A percentile compares a stretch with the other conserved stretches of the same genome.
phyloP scores from a whole-genome alignment of 2,329 filamentous ascomycete species.

The Arthroderma sp. region DNA sequence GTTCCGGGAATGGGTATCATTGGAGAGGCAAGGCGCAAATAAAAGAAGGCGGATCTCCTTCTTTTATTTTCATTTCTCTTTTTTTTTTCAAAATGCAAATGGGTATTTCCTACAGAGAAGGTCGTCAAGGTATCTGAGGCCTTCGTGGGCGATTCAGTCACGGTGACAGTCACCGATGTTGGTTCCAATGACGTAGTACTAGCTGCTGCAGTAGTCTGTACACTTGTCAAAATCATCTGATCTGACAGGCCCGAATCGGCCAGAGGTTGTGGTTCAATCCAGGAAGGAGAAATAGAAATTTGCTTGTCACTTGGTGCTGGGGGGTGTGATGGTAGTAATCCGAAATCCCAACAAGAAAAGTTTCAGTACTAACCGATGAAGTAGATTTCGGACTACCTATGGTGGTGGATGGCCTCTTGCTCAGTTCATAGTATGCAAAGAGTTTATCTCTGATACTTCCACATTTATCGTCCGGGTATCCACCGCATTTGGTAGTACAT shows the following conservation, averaged over 20 bases:
- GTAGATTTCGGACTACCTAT: conserved; percentile 9
- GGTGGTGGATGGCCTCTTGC: conserved; percentile 18
- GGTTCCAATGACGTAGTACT: neutral
- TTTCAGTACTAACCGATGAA: conserved; percentile 9
- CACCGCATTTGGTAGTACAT: conserved; percentile 32
- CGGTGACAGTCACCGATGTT: conserved; percentile 4
- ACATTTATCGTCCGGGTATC: conserved; percentile 35
- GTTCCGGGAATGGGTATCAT: neutral
- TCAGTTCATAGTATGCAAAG: conserved; percentile 31
- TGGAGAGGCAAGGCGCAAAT: conserved; percentile 1
- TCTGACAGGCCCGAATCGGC: neutral
- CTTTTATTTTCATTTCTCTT: too few relatives aligned
- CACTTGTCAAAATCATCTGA: conserved; percentile 5
- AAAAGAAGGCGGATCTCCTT: neutral
- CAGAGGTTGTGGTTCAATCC: too few relatives aligned
- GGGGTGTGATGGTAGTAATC: neutral
- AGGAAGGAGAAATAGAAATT: neutral
- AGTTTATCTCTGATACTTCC: conserved; percentile 27
- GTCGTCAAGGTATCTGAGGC: neutral
- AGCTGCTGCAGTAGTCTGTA: conserved; percentile 1
- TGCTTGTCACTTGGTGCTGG: neutral
- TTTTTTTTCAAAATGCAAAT: neutral
- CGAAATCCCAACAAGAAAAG: neutral
- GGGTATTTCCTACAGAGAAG: neutral
- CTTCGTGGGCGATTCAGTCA: conserved; percentile 3